These are phyloP conservation scores for Linanthus parryae DNA, from an alignment of 148 eudicot species.

Conservation along the genomic window DNA sequence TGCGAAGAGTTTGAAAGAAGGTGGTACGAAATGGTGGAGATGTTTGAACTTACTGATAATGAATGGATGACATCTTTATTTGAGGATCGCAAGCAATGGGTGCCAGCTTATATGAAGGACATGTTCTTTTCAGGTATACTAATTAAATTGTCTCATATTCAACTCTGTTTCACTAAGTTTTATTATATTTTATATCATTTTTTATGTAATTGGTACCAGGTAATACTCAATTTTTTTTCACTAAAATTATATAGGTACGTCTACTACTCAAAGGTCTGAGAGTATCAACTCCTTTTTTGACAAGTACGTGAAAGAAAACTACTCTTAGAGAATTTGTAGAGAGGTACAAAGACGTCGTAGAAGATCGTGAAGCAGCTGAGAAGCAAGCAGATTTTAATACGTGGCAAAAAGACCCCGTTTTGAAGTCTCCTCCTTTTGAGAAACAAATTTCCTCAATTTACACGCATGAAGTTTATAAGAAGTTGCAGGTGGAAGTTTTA, in stretches of 20 bases:
- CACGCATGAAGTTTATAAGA: not conserved
- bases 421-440: not conserved
- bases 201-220: too few relatives aligned
- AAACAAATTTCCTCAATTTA: not conserved
- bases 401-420: not conserved
- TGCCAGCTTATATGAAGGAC: not conserved
- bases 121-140: slow-evolving; percentile 1
- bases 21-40: not conserved
- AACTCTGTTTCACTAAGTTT: too few relatives aligned
- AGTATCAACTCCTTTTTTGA: too few relatives aligned
- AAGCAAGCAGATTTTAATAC: not conserved
- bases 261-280: slow-evolving; percentile 2
- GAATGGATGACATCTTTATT: not conserved
- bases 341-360: not conserved
- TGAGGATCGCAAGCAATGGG: not conserved
- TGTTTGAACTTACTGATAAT: not conserved
- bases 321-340: not conserved
- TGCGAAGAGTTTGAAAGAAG: not conserved
- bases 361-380: not conserved
- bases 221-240: not conserved
- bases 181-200: too few relatives aligned
- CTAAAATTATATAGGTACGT: too few relatives aligned
- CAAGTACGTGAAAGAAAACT: not conserved
- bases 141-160: too few relatives aligned
- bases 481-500: not conserved